These are phyloP conservation scores for Heterobasidion occidentale DNA, from an alignment of 1,284 basidiomycete genomes.

Conservation along the genomic window DNA sequence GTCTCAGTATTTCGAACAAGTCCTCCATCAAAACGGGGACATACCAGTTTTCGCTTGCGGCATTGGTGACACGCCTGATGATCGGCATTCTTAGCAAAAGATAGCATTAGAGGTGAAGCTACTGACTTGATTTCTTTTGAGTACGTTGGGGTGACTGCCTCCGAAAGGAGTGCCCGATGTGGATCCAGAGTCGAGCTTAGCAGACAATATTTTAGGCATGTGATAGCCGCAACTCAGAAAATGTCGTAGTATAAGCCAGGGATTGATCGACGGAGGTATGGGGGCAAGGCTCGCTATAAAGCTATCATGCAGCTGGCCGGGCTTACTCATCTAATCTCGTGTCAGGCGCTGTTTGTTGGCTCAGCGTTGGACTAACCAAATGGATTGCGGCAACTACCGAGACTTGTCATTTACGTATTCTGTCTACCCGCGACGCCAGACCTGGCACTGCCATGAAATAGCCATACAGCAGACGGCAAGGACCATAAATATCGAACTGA, in stretches of 20 bases:
- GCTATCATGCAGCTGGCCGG: background rate
- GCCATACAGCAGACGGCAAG: too few relatives aligned
- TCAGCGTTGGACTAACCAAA: too few relatives aligned
- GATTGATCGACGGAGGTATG: background rate
- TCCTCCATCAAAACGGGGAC: constrained; percentile 18
- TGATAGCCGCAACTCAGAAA: background rate
- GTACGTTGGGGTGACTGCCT: constrained; percentile 35
- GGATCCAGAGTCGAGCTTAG: constrained; percentile 9
- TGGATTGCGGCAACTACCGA: too few relatives aligned
- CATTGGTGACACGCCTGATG: constrained; percentile 43
- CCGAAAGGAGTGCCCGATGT: constrained; percentile 19
- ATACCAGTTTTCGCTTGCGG: constrained; percentile 63
- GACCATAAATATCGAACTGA: too few relatives aligned
- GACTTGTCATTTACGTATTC: too few relatives aligned
- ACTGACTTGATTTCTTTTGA: constrained; percentile 53
- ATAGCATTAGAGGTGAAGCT: background rate
- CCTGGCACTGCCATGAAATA: too few relatives aligned
- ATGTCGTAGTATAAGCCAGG: background rate
- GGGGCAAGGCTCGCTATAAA: too few relatives aligned
- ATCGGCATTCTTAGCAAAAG: background rate
- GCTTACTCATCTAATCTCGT: background rate
- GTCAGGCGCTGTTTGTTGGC: too few relatives aligned
- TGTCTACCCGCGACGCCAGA: too few relatives aligned
- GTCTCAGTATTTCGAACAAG: constrained; percentile 2
- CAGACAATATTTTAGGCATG: constrained; percentile 27